Conservation (phyloP, 352 stramenopile species). For the Pythium rishiriense region DNA sequence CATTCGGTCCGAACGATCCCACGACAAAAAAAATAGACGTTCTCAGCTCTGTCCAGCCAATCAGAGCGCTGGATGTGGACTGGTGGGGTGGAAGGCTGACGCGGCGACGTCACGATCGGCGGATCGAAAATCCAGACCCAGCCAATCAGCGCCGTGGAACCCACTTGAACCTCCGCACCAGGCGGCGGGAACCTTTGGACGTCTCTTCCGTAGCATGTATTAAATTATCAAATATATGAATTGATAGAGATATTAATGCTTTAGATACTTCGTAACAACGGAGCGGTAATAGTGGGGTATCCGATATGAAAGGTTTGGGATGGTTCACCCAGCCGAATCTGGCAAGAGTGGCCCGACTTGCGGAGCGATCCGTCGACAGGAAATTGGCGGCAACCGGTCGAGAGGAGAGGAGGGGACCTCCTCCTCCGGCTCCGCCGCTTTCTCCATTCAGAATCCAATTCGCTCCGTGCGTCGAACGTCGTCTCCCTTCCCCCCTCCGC, state of each 20-base stretch:
- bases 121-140: slow-evolving; percentile 1
- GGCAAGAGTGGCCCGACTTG: neutral
- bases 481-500: neutral
- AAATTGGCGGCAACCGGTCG: neutral
- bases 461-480: neutral
- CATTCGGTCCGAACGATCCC: neutral
- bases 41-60: slow-evolving; percentile 13
- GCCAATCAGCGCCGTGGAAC: slow-evolving; percentile 20
- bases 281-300: slow-evolving; percentile 2
- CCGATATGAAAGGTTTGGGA: neutral
- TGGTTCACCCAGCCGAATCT: neutral
- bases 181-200: neutral
- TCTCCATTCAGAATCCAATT: slow-evolving; percentile 21
- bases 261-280: neutral
- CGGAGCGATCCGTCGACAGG: slow-evolving; percentile 16
- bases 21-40: slow-evolving; percentile 27
- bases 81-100: slow-evolving; percentile 8
- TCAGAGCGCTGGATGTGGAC: neutral
- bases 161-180: slow-evolving; percentile 15
- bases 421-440: neutral
- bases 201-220: neutral
- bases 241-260: neutral
- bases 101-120: slow-evolving; percentile 22
- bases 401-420: neutral
- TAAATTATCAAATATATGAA: slow-evolving; percentile 6